Evolutionary conservation across 768 basidiomycete genomes (phyloP), one percentile per base, ranked within the genome.

Genomic region (Boletus vermiculosoides): DNA sequence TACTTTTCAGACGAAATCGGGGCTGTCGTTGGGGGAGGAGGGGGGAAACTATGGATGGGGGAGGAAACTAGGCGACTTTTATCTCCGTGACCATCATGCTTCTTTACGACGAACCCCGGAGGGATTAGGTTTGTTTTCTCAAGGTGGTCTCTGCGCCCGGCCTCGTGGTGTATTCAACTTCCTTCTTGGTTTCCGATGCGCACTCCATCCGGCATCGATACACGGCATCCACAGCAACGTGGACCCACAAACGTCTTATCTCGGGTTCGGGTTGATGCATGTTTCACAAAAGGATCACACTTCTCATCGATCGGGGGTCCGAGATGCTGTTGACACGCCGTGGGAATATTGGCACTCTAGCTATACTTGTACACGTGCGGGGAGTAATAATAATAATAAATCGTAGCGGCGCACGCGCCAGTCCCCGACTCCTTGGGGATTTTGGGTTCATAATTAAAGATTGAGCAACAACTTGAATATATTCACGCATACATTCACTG

Each of bases 201-300:
- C 23, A 10, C 36, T n/a, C 7, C 31, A 23, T 41, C 9, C 5
- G 5, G 13, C 12, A 20, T 31, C 10, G 34, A 37, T 34, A 5
- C 51, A 40, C 55, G 41, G 47, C 25, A 54, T 52, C 53, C 18
- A 63, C 67, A 63, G 68, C 63, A 70, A 59, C 55, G 56, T 63
- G 66, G 63, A 56, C 58, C 63, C 4, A 59, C 58, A 59, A 15
- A 4, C 39, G 33, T 53, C 57, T 66, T 66, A 66, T 64, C 62
- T 12, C 48, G 34, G 33, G 41, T 31, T 53, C 20, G 30, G 36
- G 10, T 20, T 4, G 10, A 51, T 50, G 4, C 52, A 13, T 41
- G 46, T 5, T 23, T 42, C 22, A 28, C 30, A 30, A 40, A n/a
- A 36, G 45, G 41, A 33, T 23, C 22, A 18, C 33, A 18, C 15